These are phyloP conservation scores for Miscanthus lutarioriparius DNA, from an alignment of 176 grass and related monocot species.

Conservation along the genomic window DNA sequence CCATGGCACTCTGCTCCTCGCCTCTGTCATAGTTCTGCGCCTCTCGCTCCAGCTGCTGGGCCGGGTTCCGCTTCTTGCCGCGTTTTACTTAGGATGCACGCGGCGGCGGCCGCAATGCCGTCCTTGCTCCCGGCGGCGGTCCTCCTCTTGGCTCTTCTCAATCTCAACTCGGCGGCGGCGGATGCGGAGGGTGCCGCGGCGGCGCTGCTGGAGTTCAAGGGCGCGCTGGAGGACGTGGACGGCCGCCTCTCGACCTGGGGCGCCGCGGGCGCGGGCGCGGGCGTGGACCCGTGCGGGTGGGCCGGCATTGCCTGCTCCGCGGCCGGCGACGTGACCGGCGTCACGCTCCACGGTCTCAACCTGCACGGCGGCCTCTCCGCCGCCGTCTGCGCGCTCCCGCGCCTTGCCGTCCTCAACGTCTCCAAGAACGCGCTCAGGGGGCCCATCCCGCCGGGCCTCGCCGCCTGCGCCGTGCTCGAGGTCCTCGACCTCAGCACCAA, in stretches of 20 bases:
- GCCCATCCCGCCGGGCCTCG: slow-evolving; percentile 47
- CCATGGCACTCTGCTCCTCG: slow-evolving; percentile 31
- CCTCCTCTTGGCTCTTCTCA: neutral
- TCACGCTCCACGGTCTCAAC: slow-evolving; percentile 65
- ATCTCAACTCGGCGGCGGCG: neutral
- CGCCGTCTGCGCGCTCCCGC: slow-evolving; percentile 59
- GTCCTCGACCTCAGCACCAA: slow-evolving; percentile 97
- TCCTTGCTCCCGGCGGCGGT: slow-evolving; percentile 16
- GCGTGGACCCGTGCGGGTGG: slow-evolving; percentile 63
- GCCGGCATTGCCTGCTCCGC: slow-evolving; percentile 65
- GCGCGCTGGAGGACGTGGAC: slow-evolving; percentile 53
- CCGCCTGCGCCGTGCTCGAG: slow-evolving; percentile 56
- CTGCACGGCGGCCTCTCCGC: slow-evolving; percentile 66
- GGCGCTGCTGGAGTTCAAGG: slow-evolving; percentile 63
- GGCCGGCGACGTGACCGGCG: slow-evolving; percentile 49
- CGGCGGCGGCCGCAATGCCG: slow-evolving; percentile 25
- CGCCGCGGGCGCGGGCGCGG: neutral
- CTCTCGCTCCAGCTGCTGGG: neutral
- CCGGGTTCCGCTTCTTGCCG: neutral
- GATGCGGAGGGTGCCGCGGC: neutral
- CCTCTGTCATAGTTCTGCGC: neutral
- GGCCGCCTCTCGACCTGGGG: slow-evolving; percentile 62
- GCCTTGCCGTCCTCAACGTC: slow-evolving; percentile 64
- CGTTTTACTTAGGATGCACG: neutral
- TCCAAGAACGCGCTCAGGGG: slow-evolving; percentile 76